Base-by-base conservation (phyloP, 2,329 filamentous ascomycete species). In the Ophiostoma triangulosporum region DNA sequence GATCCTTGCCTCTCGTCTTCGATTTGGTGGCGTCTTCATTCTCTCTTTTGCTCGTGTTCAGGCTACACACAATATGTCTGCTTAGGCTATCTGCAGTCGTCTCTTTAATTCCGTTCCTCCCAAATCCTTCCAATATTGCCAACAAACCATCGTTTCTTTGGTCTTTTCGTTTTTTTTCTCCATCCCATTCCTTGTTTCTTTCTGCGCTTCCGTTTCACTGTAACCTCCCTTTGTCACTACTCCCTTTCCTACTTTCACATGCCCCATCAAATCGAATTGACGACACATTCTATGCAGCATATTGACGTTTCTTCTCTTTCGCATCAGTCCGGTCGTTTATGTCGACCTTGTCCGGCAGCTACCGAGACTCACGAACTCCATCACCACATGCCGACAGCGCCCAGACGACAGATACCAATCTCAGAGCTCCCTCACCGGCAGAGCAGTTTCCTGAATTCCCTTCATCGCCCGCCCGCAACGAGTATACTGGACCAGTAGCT, bases 241-340 rank as follows among this genome's bases (percentile, higher is more conserved):
- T 15, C 6, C 24, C 20, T 43, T 24, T 8, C 20, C 38, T 43
- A 5, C 14, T 43, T 26, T 36, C n/a, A 36, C 15, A 36, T 36
- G 35, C 35, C 35, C 35, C 35, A 9, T 36, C 38, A 24, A 46
- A 17, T 11, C 43, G 24, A 24, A 29, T 46, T 46, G 24, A 46
- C 24, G 24, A 29, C 43, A 46, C 43, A 29, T 26, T 7, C 24
- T 15, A 6, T 36, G 5, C 1, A 26, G 38, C 24, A 51, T 56
- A 54, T 49, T 55, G 24, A 53, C 40, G 15, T 29, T 56, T 36
- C 33, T n/a, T n/a, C 35, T 36, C 36, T 56, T 58, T 57, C 55
- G 57, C 17, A 8, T 32, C 66, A 94, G 88, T 95, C 54, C 75
- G 89, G 62, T 94, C 88, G 62, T 94, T 94, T 70, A 91, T 94